Evolutionary conservation across 1,284 basidiomycete genomes (phyloP).

Genomic region (Lentinus polychrous): DNA sequence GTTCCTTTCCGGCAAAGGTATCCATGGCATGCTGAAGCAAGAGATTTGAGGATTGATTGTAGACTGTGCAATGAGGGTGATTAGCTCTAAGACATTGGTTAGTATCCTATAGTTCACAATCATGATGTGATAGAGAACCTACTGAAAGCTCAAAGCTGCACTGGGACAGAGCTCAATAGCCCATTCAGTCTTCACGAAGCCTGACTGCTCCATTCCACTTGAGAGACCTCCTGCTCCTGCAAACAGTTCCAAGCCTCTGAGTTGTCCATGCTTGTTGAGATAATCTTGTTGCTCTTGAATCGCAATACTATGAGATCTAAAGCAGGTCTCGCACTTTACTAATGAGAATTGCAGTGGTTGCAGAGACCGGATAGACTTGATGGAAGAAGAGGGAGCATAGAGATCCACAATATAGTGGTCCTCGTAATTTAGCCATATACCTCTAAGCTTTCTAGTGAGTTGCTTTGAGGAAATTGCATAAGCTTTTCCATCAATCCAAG

Average conservation of each 20-base stretch:
- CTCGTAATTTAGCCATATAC: slow-evolving; percentile 40
- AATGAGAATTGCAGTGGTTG: slow-evolving; percentile 21
- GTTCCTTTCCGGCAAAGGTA: slow-evolving; percentile 32
- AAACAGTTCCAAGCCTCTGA: slow-evolving; percentile 58
- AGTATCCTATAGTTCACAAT: slow-evolving; percentile 1
- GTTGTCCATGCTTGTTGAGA: slow-evolving; percentile 30
- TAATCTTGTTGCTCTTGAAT: slow-evolving; percentile 26
- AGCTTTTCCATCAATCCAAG: slow-evolving; percentile 36
- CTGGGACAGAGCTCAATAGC: slow-evolving; percentile 59
- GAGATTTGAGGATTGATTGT: slow-evolving; percentile 54
- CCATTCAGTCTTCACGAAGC: slow-evolving; percentile 55
- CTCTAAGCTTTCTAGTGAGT: slow-evolving; percentile 23
- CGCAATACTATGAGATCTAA: slow-evolving; percentile 21
- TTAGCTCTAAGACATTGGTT: slow-evolving; percentile 38
- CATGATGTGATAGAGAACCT: slow-evolving; percentile 17
- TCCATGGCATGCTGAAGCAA: slow-evolving; percentile 54
- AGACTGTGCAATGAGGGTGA: slow-evolving; percentile 49
- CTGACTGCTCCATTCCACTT: slow-evolving; percentile 51
- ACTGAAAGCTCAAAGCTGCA: slow-evolving; percentile 57
- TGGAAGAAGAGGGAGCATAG: slow-evolving; percentile 4
- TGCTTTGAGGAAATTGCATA: slow-evolving; percentile 18
- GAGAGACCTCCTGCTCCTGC: slow-evolving; percentile 67
- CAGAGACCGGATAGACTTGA: too few relatives aligned
- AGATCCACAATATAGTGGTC: slow-evolving; percentile 48
- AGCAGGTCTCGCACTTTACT: slow-evolving; percentile 32